Percentiles rank a stretch among this genome's conserved stretches.
These are phyloP conservation scores for Aspergillus thermomutatus DNA, from an alignment of 2,329 filamentous ascomycete species.

Conservation along the genomic window DNA sequence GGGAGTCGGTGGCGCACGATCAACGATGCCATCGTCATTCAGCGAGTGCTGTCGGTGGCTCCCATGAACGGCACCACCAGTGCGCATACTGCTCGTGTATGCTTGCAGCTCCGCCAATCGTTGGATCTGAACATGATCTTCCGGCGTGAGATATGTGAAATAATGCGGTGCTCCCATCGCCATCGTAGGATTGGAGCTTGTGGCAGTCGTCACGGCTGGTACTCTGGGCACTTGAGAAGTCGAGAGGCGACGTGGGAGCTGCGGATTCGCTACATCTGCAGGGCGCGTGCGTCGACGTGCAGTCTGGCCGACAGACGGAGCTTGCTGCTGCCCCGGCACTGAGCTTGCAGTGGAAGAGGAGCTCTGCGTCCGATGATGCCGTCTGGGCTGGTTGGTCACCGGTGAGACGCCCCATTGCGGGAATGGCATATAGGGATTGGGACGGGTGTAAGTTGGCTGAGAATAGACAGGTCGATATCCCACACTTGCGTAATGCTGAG, in stretches of 20 bases:
- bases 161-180: not conserved
- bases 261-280: not conserved
- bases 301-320: conserved; percentile 1
- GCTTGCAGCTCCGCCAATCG: conserved; percentile 1
- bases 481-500: not conserved
- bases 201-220: not conserved
- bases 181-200: not conserved
- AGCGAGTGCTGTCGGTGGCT: conserved; percentile 1
- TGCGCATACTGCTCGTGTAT: not conserved
- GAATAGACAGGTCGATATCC: not conserved
- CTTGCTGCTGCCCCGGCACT: conserved; percentile 1
- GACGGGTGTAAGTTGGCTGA: not conserved
- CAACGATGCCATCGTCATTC: not conserved
- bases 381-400: conserved; percentile 8
- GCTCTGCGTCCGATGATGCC: conserved; percentile 8
- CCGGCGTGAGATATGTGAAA: not conserved
- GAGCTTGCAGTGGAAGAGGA: conserved; percentile 1
- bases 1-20: conserved; percentile 1
- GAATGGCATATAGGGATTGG: conserved; percentile 4
- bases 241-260: conserved; percentile 1
- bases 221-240: not conserved
- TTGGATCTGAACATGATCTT: not conserved
- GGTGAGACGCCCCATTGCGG: conserved; percentile 7
- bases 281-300: conserved; percentile 8
- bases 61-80: not conserved